These are phyloP conservation scores for Ogataea paraovalis DNA, from an alignment of 805 yeast genomes.

Conservation along the genomic window DNA sequence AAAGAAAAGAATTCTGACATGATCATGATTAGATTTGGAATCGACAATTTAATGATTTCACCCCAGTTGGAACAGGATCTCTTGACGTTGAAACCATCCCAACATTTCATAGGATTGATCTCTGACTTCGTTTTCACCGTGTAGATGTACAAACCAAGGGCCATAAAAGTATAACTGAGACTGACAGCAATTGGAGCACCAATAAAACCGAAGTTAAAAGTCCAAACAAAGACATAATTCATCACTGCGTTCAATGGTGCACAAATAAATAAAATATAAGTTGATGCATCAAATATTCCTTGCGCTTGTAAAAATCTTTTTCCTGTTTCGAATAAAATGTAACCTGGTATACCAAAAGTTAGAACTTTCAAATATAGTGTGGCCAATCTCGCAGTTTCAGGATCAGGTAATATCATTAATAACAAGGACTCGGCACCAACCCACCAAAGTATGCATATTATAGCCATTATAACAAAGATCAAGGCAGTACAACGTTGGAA, in stretches of 20 bases:
- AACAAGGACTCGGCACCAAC: constrained; percentile 50
- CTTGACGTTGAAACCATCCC: constrained; percentile 31
- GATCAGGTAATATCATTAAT: constrained; percentile 38
- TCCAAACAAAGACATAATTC: constrained; percentile 72
- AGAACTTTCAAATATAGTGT: constrained; percentile 52
- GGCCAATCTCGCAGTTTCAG: constrained; percentile 47
- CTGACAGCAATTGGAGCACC: constrained; percentile 80
- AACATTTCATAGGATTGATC: constrained; percentile 31
- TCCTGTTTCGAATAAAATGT: constrained; percentile 59
- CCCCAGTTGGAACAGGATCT: constrained; percentile 55
- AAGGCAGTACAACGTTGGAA: constrained; percentile 64
- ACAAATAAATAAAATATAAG: constrained; percentile 62
- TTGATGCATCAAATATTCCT: constrained; percentile 76
- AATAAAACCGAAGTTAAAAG: constrained; percentile 56
- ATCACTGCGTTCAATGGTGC: constrained; percentile 70
- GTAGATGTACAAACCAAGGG: constrained; percentile 47
- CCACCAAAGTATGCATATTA: constrained; percentile 61
- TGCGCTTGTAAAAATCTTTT: constrained; percentile 74
- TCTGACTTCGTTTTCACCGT: constrained; percentile 44
- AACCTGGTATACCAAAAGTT: constrained; percentile 69
- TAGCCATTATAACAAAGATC: constrained; percentile 44
- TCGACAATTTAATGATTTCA: constrained; percentile 57
- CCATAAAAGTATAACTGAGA: constrained; percentile 69
- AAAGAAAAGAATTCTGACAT: constrained; percentile 78
- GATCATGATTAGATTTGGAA: constrained; percentile 76